These are phyloP conservation scores for Dictyophora rubrovolvata DNA, from an alignment of 768 basidiomycete species.

Conservation along the genomic window DNA sequence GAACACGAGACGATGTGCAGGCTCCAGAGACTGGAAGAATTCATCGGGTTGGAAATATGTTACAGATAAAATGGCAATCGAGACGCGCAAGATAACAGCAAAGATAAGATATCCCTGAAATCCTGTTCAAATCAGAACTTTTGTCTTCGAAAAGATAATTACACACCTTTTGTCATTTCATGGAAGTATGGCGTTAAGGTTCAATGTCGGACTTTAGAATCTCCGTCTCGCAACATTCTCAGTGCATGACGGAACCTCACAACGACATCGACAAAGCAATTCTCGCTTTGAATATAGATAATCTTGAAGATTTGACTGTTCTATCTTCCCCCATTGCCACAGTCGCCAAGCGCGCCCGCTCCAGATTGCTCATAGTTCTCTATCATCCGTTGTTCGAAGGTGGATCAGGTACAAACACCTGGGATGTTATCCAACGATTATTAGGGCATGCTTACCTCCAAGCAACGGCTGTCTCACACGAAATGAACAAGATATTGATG, in stretches of 20 bases:
- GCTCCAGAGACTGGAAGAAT: slow-evolving; percentile 90
- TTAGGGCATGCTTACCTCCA: slow-evolving; percentile 80
- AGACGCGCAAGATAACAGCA: slow-evolving; percentile 34
- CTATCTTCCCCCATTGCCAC: slow-evolving; percentile 1
- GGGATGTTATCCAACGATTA: slow-evolving; percentile 62
- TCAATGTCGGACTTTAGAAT: not conserved
- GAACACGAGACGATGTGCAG: slow-evolving; percentile 80
- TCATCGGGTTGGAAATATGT: slow-evolving; percentile 98
- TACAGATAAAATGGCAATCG: slow-evolving; percentile 56
- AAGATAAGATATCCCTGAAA: slow-evolving; percentile 16
- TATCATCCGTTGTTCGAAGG: not conserved
- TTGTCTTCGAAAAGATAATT: not conserved
- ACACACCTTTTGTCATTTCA: not conserved
- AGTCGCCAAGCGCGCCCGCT: slow-evolving; percentile 2
- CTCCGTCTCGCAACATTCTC: not conserved
- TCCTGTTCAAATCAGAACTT: not conserved
- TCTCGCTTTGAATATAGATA: not conserved
- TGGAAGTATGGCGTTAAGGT: not conserved
- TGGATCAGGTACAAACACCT: slow-evolving; percentile 29
- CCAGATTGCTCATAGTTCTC: not conserved
- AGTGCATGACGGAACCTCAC: not conserved
- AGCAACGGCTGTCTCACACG: slow-evolving; percentile 66
- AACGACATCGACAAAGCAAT: slow-evolving; percentile 3
- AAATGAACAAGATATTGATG: slow-evolving; percentile 58
- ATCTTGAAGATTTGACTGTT: not conserved